Evolutionary conservation across 768 basidiomycete species (phyloP).

Genomic region (Boletus sensibilis): DNA sequence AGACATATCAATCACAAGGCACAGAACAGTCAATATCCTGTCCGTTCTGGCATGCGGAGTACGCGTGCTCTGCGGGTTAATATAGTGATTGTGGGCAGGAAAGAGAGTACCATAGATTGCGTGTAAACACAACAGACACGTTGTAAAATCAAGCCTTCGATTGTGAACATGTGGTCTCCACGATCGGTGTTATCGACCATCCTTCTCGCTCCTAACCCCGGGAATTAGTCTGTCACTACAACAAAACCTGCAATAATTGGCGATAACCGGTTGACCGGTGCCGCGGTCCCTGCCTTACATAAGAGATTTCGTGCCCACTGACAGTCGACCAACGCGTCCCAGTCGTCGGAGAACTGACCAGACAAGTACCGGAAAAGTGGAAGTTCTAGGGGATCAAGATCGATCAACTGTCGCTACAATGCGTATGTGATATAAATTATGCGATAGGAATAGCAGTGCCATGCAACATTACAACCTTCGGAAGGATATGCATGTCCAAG

Average conservation of each 20-base stretch:
- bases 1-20: conserved; percentile 24
- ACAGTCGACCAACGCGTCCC: not conserved
- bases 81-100: conserved; percentile 6
- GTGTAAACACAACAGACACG: conserved; percentile 19
- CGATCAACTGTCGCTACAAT: conserved; percentile 15
- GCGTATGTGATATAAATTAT: conserved; percentile 15
- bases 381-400: not conserved
- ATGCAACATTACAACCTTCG: conserved; percentile 2
- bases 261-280: not conserved
- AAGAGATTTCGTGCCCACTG: not conserved
- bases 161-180: conserved; percentile 14
- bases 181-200: not conserved
- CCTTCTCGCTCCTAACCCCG: conserved; percentile 1
- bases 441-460: conserved; percentile 2
- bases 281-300: not conserved
- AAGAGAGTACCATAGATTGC: conserved; percentile 6
- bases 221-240: conserved; percentile 1
- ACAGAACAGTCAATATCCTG: conserved; percentile 12
- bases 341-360: not conserved
- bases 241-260: not conserved
- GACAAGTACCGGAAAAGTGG: not conserved
- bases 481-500: conserved; percentile 3
- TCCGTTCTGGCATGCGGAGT: conserved; percentile 25
- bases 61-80: conserved; percentile 23
- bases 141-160: conserved; percentile 23